Evolutionary conservation across 2,329 filamentous ascomycete genomes (phyloP).

Genomic region (Beauveria sp.): DNA sequence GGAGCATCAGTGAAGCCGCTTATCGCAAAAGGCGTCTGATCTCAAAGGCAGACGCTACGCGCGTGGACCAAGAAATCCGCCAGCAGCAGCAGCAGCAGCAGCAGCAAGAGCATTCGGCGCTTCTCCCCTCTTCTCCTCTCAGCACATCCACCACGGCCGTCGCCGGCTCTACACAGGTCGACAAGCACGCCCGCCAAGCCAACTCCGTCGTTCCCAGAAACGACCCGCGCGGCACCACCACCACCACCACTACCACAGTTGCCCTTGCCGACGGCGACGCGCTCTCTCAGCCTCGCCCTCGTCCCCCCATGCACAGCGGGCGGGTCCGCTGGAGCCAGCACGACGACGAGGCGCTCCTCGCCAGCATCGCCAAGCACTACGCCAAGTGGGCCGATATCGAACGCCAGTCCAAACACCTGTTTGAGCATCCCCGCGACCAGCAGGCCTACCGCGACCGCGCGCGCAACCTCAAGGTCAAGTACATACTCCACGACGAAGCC

Average conservation of each 20-base stretch:
- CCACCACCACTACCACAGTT: neutral
- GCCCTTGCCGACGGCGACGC: no score
- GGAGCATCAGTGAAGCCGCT: constrained; percentile 14
- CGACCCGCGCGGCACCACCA: neutral
- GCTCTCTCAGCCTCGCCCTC: neutral
- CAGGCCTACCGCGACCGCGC: constrained; percentile 52
- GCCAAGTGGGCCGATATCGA: constrained; percentile 27
- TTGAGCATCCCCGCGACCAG: constrained; percentile 41
- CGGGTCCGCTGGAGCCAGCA: constrained; percentile 34
- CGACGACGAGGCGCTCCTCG: constrained; percentile 35
- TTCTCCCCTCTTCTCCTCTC: neutral
- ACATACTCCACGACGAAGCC: constrained; percentile 35
- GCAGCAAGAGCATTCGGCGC: neutral
- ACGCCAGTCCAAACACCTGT: constrained; percentile 21
- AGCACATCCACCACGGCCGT: neutral
- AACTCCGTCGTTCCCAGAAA: no score
- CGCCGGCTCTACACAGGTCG: neutral
- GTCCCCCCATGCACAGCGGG: neutral
- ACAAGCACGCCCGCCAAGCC: no score
- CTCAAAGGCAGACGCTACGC: neutral
- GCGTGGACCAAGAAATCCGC: neutral
- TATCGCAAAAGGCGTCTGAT: constrained; percentile 18
- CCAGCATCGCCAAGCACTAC: constrained; percentile 27
- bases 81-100: neutral
- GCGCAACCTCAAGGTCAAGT: constrained; percentile 47